Conservation (phyloP, 257 asterid species). For the Parsonsia alboflavescens region DNA sequence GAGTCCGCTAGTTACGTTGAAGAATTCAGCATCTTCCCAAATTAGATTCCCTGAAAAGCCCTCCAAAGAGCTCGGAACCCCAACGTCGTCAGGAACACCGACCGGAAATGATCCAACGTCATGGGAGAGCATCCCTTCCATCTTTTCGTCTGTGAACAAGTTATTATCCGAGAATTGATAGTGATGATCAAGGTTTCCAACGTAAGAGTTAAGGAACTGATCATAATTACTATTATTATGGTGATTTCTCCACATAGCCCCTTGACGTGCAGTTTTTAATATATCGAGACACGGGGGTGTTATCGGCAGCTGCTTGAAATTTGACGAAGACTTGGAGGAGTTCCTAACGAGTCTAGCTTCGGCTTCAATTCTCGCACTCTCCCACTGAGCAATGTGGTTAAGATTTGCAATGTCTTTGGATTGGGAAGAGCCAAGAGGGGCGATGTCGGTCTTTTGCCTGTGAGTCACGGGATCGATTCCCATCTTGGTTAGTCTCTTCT, state of each 20-base stretch:
- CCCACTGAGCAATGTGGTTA: slow-evolving; percentile 84
- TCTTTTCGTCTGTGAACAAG: not conserved
- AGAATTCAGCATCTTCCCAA: not conserved
- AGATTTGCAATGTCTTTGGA: slow-evolving; percentile 50
- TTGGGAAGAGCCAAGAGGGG: slow-evolving; percentile 26
- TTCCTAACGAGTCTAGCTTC: slow-evolving; percentile 64
- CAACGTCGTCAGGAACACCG: not conserved
- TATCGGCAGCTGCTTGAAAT: not conserved
- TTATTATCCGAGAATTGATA: not conserved
- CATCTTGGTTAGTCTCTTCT: slow-evolving; percentile 62
- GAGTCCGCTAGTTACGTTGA: not conserved
- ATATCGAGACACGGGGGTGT: slow-evolving; percentile 10
- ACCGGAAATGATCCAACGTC: not conserved
- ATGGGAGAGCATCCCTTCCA: not conserved
- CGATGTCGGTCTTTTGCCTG: slow-evolving; percentile 48
- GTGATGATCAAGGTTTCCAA: slow-evolving; percentile 8
- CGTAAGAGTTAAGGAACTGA: not conserved
- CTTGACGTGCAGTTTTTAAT: slow-evolving; percentile 6
- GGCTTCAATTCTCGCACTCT: slow-evolving; percentile 71
- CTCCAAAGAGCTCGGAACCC: slow-evolving; percentile 5
- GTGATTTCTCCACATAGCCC: not conserved
- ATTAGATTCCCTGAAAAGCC: not conserved
- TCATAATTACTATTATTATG: not conserved
- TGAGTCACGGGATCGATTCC: slow-evolving; percentile 81
- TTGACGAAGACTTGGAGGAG: slow-evolving; percentile 18